A percentile compares a stretch with the other conserved stretches of the same genome.
These are phyloP conservation scores for Serendipita sp. DNA, from an alignment of 768 basidiomycete species.

Conservation along the genomic window DNA sequence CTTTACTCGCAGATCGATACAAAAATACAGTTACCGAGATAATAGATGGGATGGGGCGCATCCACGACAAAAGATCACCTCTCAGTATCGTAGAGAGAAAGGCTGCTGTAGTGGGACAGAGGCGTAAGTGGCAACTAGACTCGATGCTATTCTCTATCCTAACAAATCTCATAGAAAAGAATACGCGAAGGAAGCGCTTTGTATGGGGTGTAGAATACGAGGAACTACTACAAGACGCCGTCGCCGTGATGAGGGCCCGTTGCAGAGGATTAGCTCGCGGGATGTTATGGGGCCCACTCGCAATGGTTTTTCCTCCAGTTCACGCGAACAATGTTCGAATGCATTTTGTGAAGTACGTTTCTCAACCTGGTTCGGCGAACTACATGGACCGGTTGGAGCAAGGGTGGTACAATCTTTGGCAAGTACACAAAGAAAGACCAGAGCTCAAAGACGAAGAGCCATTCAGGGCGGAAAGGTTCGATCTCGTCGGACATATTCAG, in stretches of 20 bases:
- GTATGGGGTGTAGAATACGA: conserved; percentile 80
- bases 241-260: conserved; percentile 65
- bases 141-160: not conserved
- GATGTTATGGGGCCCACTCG: conserved; percentile 56
- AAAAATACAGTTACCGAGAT: not conserved
- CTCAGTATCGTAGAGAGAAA: not conserved
- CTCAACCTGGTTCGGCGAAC: conserved; percentile 49
- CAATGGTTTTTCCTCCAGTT: conserved; percentile 68
- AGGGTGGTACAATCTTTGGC: conserved; percentile 67
- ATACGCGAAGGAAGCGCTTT: conserved; percentile 44
- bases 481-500: conserved; percentile 63
- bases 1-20: not conserved
- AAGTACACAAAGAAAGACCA: conserved; percentile 47
- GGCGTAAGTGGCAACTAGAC: not conserved
- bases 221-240: conserved; percentile 74
- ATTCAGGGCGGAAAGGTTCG: conserved; percentile 52
- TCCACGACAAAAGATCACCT: not conserved
- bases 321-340: conserved; percentile 56
- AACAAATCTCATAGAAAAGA: not conserved
- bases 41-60: not conserved
- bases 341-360: conserved; percentile 31
- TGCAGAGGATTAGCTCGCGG: conserved; percentile 38
- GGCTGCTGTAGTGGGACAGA: not conserved
- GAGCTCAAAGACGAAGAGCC: conserved; percentile 59
- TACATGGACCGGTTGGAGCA: conserved; percentile 71